phyloP scores from a whole-genome alignment of 2,329 filamentous ascomycete species.

The Chaetomiaceae sp. region DNA sequence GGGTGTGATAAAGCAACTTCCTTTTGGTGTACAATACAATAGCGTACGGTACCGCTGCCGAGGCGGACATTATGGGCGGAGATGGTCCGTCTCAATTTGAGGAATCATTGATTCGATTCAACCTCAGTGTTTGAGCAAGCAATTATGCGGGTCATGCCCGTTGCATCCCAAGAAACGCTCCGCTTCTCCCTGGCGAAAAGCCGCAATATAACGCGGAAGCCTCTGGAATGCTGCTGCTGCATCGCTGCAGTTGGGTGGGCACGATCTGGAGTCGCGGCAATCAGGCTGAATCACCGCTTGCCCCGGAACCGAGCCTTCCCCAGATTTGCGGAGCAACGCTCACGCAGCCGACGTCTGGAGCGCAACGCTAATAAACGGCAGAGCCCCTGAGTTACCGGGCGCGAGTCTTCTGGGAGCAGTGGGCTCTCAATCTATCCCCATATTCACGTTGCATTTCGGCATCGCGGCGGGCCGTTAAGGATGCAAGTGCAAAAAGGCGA shows the following conservation, averaged over 20 bases:
- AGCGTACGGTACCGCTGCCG: neutral
- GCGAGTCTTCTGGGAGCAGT: conserved; percentile 9
- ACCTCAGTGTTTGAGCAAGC: conserved; percentile 9
- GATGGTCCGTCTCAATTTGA: neutral
- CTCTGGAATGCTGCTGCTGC: conserved; percentile 8
- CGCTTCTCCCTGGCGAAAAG: no score
- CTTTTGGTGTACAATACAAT: no score
- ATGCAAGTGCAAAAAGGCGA: neutral
- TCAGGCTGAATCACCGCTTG: conserved; percentile 20
- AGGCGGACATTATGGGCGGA: neutral
- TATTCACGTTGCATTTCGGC: neutral
- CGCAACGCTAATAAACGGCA: neutral
- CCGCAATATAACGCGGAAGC: no score
- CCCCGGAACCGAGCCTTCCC: conserved; percentile 13
- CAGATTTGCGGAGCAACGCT: conserved; percentile 16
- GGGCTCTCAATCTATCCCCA: neutral
- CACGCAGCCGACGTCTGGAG: no score
- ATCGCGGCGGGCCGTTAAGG: conserved; percentile 4
- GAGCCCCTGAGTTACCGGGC: conserved; percentile 2
- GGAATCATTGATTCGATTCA: no score
- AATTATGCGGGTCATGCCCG: conserved; percentile 7
- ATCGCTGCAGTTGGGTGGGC: no score
- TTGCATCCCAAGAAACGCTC: no score
- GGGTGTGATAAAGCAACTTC: neutral
- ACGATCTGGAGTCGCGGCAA: conserved; percentile 1